A percentile compares a stretch with the other conserved stretches of the same genome.
These are phyloP conservation scores for Radiomyces spectabilis DNA, from an alignment of 192 early-diverging fungal species.

Conservation along the genomic window DNA sequence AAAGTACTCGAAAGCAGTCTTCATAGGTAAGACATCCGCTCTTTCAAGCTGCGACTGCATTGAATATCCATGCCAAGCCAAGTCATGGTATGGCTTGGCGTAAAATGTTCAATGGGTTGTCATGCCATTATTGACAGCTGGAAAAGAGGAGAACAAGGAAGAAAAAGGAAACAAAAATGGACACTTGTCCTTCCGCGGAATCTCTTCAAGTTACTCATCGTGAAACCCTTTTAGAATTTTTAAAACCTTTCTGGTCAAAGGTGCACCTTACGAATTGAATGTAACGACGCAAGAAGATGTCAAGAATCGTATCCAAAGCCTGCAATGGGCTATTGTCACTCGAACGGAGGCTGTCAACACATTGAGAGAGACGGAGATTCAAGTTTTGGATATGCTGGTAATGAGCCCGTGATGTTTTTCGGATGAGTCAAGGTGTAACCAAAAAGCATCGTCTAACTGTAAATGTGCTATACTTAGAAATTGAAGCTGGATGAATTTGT, in stretches of 20 bases:
- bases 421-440: no score
- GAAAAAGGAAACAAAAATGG: neutral
- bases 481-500: conserved; percentile 3
- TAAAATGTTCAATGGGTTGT: no score
- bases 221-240: conserved; percentile 17
- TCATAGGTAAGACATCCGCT: conserved; percentile 10
- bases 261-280: conserved; percentile 15
- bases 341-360: neutral
- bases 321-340: conserved; percentile 5
- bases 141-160: neutral
- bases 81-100: no score
- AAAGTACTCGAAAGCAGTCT: conserved; percentile 3
- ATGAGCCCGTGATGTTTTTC: neutral
- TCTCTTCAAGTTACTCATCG: no score
- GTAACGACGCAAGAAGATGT: conserved; percentile 7
- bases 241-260: conserved; percentile 22
- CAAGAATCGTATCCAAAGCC: neutral
- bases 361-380: conserved; percentile 8
- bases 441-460: no score
- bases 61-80: no score
- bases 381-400: conserved; percentile 16
- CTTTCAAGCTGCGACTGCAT: neutral
- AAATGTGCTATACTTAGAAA: no score
- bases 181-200: no score
- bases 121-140: no score